phyloP scores from a whole-genome alignment of 2,329 filamentous ascomycete genomes.

The Fusarium torulosum region DNA sequence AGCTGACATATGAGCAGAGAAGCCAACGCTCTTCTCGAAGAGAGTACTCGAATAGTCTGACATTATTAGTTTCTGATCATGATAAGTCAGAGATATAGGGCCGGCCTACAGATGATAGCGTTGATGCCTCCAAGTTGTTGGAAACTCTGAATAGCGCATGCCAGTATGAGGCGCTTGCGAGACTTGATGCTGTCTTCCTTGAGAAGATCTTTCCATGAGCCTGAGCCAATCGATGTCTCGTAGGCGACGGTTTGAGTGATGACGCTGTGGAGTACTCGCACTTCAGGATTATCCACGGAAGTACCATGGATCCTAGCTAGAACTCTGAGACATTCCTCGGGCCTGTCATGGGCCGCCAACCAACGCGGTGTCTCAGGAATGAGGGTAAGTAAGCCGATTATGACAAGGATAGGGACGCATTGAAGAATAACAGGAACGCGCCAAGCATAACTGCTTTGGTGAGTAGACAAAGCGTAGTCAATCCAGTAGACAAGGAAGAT shows the following conservation, averaged over 20 bases:
- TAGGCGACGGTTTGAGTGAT: constrained; percentile 52
- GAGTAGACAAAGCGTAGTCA: constrained; percentile 57
- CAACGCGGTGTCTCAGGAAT: constrained; percentile 60
- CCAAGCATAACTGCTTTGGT: constrained; percentile 53
- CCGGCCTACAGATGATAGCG: constrained; percentile 57
- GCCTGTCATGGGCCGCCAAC: constrained; percentile 55
- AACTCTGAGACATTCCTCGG: constrained; percentile 54
- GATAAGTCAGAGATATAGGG: accelerated
- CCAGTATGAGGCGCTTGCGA: constrained; percentile 49
- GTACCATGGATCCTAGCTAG: constrained; percentile 54
- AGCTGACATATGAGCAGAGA: constrained; percentile 58
- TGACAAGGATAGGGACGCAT: too few species aligned
- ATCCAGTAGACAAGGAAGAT: constrained; percentile 62
- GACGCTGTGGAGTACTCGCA: constrained; percentile 45
- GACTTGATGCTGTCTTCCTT: constrained; percentile 52
- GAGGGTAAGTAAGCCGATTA: constrained; percentile 17
- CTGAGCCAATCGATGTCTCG: constrained; percentile 51
- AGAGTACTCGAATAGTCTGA: constrained; percentile 60
- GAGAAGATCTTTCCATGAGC: constrained; percentile 50
- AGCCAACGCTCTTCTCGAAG: constrained; percentile 60
- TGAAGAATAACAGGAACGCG: constrained; percentile 49
- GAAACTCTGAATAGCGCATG: constrained; percentile 49
- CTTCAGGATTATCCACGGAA: constrained; percentile 40
- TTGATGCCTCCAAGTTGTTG: constrained; percentile 65
- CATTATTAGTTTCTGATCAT: accelerated